Percentiles rank a stretch among this genome's conserved stretches.
Evolutionary conservation across 352 stramenopile species (phyloP).

Genomic region (Phytopythium cucurbitacearum): DNA sequence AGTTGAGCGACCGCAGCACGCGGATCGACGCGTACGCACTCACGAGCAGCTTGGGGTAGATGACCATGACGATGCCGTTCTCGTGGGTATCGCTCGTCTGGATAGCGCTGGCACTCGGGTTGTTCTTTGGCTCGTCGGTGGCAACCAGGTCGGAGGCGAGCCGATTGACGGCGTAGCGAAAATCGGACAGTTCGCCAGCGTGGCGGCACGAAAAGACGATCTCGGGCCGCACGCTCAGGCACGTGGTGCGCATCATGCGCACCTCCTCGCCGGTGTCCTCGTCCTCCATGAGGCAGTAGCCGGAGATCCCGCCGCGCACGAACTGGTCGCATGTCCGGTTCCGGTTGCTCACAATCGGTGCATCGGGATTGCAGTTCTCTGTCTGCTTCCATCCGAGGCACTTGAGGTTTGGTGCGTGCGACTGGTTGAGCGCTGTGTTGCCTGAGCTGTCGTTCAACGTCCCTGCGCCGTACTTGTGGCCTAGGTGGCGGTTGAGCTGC

Average conservation of each 20-base stretch:
- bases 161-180: constrained; percentile 3
- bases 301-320: constrained; percentile 27
- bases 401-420: constrained; percentile 11
- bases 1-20: constrained; percentile 33
- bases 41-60: constrained; percentile 48
- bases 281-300: constrained; percentile 49
- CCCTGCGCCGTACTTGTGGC: too few relatives aligned
- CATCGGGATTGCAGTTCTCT: constrained; percentile 29
- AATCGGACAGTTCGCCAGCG: constrained; percentile 37
- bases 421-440: too few relatives aligned
- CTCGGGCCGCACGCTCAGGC: constrained; percentile 26
- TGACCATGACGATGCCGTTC: constrained; percentile 47
- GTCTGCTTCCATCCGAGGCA: constrained; percentile 53
- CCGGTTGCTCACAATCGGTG: constrained; percentile 16
- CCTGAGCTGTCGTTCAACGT: too few relatives aligned
- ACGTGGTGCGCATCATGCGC: constrained; percentile 32
- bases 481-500: too few relatives aligned
- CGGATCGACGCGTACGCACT: constrained; percentile 37
- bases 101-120: not conserved
- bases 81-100: not conserved
- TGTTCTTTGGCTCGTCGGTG: not conserved
- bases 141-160: too few relatives aligned
- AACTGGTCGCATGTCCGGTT: constrained; percentile 38
- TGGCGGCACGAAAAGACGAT: constrained; percentile 39
- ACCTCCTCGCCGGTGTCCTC: constrained; percentile 25